These are phyloP conservation scores for Glutinoglossum americanum DNA, from an alignment of 495 filamentous ascomycete genomes.

Conservation along the genomic window DNA sequence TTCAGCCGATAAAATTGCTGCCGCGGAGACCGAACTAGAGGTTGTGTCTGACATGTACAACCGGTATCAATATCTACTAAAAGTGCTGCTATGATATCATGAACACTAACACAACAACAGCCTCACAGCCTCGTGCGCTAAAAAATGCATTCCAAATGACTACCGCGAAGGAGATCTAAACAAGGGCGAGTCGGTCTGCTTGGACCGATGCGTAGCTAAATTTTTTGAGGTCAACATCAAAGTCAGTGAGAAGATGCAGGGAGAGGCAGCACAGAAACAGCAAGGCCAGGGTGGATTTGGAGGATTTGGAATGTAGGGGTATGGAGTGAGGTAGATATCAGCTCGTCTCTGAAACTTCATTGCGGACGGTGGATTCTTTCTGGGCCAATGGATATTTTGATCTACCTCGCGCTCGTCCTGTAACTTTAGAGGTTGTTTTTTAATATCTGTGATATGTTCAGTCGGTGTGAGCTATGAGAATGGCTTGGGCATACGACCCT, in stretches of 20 bases:
- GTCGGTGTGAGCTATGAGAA: no score
- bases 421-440: neutral
- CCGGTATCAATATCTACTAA: conserved; percentile 31
- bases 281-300: conserved; percentile 14
- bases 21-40: conserved; percentile 83
- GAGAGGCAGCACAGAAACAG: conserved; percentile 31
- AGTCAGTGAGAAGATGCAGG: conserved; percentile 66
- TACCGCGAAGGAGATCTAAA: conserved; percentile 92
- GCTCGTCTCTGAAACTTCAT: neutral
- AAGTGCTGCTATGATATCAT: neutral
- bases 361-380: neutral
- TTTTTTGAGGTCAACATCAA: conserved; percentile 98
- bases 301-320: conserved; percentile 30
- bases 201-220: conserved; percentile 89
- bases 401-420: neutral
- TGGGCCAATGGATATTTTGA: neutral
- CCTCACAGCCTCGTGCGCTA: conserved; percentile 65
- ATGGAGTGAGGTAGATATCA: neutral
- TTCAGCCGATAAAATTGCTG: conserved; percentile 86
- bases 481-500: no score
- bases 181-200: conserved; percentile 94
- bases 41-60: conserved; percentile 94
- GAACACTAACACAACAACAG: conserved; percentile 20
- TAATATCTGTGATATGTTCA: no score
- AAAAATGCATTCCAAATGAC: conserved; percentile 74